These are phyloP conservation scores for Teratosphaeriaceae sp. DNA, from an alignment of 2,329 filamentous ascomycete genomes.

Conservation along the genomic window DNA sequence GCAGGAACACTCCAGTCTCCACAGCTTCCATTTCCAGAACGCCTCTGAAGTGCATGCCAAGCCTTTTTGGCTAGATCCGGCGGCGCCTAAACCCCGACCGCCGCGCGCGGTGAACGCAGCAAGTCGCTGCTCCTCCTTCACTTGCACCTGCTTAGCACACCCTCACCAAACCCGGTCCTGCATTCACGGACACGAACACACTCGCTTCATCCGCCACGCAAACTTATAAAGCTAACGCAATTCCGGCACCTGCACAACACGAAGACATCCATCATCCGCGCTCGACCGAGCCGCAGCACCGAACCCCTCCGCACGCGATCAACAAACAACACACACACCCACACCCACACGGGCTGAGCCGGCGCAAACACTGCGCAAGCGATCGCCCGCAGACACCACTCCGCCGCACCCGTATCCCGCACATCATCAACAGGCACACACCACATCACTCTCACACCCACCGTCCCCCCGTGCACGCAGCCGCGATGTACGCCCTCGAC, in stretches of 20 bases:
- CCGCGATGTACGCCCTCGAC: slow-evolving; percentile 28
- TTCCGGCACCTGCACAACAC: neutral
- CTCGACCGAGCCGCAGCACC: neutral
- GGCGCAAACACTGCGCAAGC: neutral
- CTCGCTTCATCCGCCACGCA: neutral
- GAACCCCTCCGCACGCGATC: neutral
- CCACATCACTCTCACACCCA: neutral
- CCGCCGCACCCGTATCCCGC: neutral
- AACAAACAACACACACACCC: neutral
- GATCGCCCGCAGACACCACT: neutral
- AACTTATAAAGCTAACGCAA: neutral
- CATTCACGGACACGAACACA: neutral
- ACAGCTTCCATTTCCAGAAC: no score
- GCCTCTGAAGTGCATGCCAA: no score
- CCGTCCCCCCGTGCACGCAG: neutral
- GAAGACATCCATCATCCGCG: neutral
- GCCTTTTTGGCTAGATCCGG: no score
- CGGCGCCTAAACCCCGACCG: neutral
- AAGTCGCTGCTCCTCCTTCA: neutral
- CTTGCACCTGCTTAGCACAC: neutral
- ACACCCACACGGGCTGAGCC: neutral
- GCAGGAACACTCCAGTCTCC: no score
- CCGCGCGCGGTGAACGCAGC: neutral
- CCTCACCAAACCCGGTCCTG: neutral
- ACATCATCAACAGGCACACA: neutral